Percentiles rank a stretch among this genome's conserved stretches.
Evolutionary conservation across 163 green algal genomes (phyloP).

Genomic region (Chlorella variabilis): DNA sequence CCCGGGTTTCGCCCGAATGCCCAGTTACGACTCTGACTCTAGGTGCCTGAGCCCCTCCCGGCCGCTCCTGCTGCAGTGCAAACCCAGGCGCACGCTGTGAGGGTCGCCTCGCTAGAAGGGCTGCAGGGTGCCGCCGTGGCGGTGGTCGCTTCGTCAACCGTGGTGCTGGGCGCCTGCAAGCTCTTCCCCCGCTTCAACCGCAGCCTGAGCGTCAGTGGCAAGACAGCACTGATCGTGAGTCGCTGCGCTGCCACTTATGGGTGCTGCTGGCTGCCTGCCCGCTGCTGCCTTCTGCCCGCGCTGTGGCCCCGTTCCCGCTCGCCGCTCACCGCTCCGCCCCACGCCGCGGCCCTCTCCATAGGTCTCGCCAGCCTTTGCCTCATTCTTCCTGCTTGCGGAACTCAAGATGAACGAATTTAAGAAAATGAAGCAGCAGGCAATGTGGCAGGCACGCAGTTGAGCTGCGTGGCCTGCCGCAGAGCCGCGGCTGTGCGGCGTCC

Average conservation of each 20-base stretch:
- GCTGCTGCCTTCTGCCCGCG: background rate
- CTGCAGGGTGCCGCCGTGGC: slow-evolving; percentile 6
- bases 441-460: background rate
- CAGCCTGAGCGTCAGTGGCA: slow-evolving; percentile 33
- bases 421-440: slow-evolving; percentile 1
- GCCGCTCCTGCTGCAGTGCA: slow-evolving; percentile 10
- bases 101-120: slow-evolving; percentile 5
- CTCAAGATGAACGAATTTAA: slow-evolving; percentile 50
- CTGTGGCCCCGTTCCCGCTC: background rate
- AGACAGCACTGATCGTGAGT: slow-evolving; percentile 51
- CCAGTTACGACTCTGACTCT: no score
- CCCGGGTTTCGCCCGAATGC: no score
- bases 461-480: no score
- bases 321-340: background rate
- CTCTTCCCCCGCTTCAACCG: slow-evolving; percentile 44
- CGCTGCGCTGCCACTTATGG: background rate
- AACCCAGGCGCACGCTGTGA: background rate
- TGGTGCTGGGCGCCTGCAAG: slow-evolving; percentile 43
- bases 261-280: background rate
- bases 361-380: slow-evolving; percentile 57
- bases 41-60: background rate
- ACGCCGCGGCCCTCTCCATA: background rate
- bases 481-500: no score
- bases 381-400: slow-evolving; percentile 62
- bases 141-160: slow-evolving; percentile 16